Base-by-base conservation (phyloP, 148 eudicot species). In the Drosera capensis region DNA sequence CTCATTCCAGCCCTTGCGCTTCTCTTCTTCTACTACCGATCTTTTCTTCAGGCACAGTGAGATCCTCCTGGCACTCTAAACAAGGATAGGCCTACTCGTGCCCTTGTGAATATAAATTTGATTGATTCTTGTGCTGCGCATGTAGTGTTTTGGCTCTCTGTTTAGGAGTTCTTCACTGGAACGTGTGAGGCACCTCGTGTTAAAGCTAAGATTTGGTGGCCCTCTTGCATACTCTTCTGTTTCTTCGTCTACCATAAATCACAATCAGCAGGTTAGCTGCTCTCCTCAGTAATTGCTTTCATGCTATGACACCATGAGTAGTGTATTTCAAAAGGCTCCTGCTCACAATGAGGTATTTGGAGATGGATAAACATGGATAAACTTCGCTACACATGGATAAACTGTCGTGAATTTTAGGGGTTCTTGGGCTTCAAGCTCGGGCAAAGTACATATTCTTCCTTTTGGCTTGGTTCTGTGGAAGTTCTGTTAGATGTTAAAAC, bases 1-100 rank as follows among this genome's bases (percentile, higher is more conserved):
- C 57, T 84, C 40, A 72, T 88, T 51, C 97, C 97, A 26, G 20
- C 80, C n/a, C n/a, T n/a, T 28, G 59, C 67, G 49, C 58, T 80
- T 31, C 47, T 65, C 29, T 71, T 81, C 46, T 48, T 68, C 60
- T 80, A 64, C 44, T 75, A 80, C 51, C 80, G 72, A 41, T 68
- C 75, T 36, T 68, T 70, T 64, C 71, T 75, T 57, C 84, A 77
- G 97, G 97, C 83, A 46, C 18, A 26, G 14, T n/a, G n/a, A n/a
- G n/a, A n/a, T n/a, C n/a, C 20, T 34, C 46, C n/a, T 45, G 37
- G 14, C 2, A 45, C 14, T 18, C 28, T 57, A 45, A 15, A 6
- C 16, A n/a, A n/a, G n/a, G n/a, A n/a, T n/a, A n/a, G n/a, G n/a
- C n/a, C n/a, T n/a, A n/a, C n/a, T n/a, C n/a, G n/a, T n/a, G n/a